Evolutionary conservation across 2,329 filamentous ascomycete species (phyloP).

Genomic region (Hymenoscyphus fraxineus): DNA sequence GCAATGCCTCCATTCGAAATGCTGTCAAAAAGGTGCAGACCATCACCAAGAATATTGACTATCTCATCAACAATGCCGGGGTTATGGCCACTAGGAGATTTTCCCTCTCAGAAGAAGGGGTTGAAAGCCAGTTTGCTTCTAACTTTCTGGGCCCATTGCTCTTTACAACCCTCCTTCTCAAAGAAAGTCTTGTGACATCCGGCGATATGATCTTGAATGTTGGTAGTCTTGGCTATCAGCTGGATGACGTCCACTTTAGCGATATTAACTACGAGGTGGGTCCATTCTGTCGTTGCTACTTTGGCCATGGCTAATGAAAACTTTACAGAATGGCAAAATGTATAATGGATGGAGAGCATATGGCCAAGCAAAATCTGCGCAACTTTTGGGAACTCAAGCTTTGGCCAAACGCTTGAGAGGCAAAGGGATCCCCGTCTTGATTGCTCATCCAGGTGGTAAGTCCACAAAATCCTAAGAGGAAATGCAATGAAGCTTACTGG

Average conservation of each 20-base stretch:
- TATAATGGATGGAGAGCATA: conserved; percentile 36
- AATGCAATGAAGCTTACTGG: background rate
- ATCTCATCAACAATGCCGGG: conserved; percentile 37
- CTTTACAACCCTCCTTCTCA: conserved; percentile 31
- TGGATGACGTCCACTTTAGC: conserved; percentile 40
- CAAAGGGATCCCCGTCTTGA: conserved; percentile 28
- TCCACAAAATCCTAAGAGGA: background rate
- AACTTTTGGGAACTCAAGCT: conserved; percentile 34
- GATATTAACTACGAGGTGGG: conserved; percentile 15
- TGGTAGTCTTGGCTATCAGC: conserved; percentile 42
- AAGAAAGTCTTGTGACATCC: conserved; percentile 21
- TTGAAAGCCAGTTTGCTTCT: conserved; percentile 34
- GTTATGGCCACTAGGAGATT: conserved; percentile 27
- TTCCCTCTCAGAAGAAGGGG: conserved; percentile 36
- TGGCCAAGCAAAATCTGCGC: conserved; percentile 37
- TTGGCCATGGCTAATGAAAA: conserved; percentile 33
- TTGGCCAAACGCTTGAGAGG: conserved; percentile 26
- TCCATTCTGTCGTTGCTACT: conserved; percentile 23
- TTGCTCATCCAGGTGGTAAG: conserved; percentile 31
- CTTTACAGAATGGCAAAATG: conserved; percentile 22
- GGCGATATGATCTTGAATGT: conserved; percentile 39
- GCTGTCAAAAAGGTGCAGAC: conserved; percentile 38
- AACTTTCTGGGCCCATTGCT: conserved; percentile 34
- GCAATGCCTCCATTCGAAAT: conserved; percentile 38
- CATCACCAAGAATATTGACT: conserved; percentile 38